Evolutionary conservation across 352 stramenopile genomes (phyloP), one percentile per base, ranked within the genome.

Genomic region (Phytophthora ohioensis): DNA sequence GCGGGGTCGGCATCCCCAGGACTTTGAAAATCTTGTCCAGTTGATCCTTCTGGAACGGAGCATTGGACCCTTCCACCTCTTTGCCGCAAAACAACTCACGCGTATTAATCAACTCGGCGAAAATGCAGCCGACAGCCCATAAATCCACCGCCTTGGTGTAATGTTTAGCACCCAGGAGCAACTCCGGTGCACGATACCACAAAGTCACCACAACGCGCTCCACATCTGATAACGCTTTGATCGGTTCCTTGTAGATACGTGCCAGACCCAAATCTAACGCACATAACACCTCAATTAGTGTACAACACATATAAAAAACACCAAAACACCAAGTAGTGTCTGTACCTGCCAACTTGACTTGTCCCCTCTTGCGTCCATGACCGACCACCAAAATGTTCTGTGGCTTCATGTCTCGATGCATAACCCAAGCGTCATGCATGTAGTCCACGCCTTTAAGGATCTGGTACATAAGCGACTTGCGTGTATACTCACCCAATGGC

Each of bases 71-170:
- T 45, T 96, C 86, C 34, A 95, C 90, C 60, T 97, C 91, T 17
- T 97, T 95, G 5, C 91, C 91, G 45, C 84, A 92, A 63, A 97
- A 97, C 15, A 97, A 70, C 56, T 97, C 91, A 17, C 90, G 78
- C 15, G 86, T 85, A 64, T 97, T 96, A 31, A 97, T 88, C 47
- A 97, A 79, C 79, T 99, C 96, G 3, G 88, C 97, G 41, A 99
- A 96, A 74, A 99, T 99, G 66, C 96, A 99, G 13, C 97, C 97
- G 0, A 97, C 91, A 7, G 93, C 94, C 96, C 96, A 99, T 69
- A 99, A 91, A 71, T 99, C 97, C n/a, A 99, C 93, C 9, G 93
- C 83, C 47, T 96, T 93, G 15, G 92, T 98, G 75, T 99, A 99
- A 62, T 96, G 85, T 59, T 94, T 92, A 13, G 88, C 87, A 15